Conservation (phyloP, 192 early-diverging fungal genomes). For the Backusella psychrophila region DNA sequence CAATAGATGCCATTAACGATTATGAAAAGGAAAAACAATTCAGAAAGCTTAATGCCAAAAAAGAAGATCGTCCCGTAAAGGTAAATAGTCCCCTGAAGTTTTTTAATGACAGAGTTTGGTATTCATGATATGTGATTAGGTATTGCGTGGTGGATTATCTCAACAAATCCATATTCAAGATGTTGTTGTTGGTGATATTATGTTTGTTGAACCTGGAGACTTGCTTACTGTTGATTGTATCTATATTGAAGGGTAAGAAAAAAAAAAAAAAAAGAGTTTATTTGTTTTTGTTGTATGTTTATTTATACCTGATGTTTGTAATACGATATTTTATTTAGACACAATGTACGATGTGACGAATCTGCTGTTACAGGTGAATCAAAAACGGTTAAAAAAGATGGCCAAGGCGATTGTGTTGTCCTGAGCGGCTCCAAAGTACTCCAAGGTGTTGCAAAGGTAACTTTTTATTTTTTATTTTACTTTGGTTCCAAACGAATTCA, state of each 20-base stretch:
- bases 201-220: conserved; percentile 86
- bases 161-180: conserved; percentile 75
- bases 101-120: too few relatives aligned
- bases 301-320: neutral
- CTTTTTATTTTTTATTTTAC: too few relatives aligned
- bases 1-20: conserved; percentile 76
- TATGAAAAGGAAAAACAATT: conserved; percentile 89
- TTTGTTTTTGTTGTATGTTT: neutral
- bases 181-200: conserved; percentile 91
- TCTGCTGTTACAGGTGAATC: conserved; percentile 92
- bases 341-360: conserved; percentile 87
- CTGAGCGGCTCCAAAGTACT: conserved; percentile 90
- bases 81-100: conserved; percentile 26
- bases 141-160: conserved; percentile 75
- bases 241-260: conserved; percentile 49
- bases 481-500: neutral
- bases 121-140: conserved; percentile 13
- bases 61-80: conserved; percentile 80
- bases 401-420: conserved; percentile 69
- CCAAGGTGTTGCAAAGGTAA: conserved; percentile 63
- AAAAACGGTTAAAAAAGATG: conserved; percentile 73
- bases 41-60: conserved; percentile 82
- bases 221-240: conserved; percentile 91
- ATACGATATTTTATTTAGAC: conserved; percentile 21
- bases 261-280: neutral